A percentile compares a stretch with the other conserved stretches of the same genome.
Evolutionary conservation across 768 basidiomycete species (phyloP).

Genomic region (Boletus patriciae): DNA sequence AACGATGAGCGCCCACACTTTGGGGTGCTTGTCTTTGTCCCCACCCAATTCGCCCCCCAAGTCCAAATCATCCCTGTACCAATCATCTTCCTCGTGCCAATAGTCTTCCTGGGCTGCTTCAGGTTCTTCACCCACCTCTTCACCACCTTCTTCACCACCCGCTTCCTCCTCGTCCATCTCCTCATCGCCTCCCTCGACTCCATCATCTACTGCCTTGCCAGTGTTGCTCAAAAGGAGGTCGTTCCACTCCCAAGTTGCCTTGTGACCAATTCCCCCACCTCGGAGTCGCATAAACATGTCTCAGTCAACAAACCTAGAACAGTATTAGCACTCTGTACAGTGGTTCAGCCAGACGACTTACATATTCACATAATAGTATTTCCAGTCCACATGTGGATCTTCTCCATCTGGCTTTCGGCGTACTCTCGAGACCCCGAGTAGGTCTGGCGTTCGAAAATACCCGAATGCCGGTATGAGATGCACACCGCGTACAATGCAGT

Average conservation of each 20-base stretch:
- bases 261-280: background rate
- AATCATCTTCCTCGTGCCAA: background rate
- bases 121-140: background rate
- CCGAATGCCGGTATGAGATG: slow-evolving; percentile 25
- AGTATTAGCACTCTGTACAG: background rate
- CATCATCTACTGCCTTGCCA: too few species aligned
- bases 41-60: background rate
- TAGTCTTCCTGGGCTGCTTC: background rate
- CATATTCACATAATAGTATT: slow-evolving; percentile 36
- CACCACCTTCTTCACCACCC: background rate
- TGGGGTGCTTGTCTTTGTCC: background rate
- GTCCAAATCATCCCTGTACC: background rate
- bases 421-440: slow-evolving; percentile 3
- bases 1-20: background rate
- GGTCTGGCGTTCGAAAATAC: slow-evolving; percentile 9
- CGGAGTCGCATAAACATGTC: background rate
- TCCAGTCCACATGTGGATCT: slow-evolving; percentile 25
- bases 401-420: background rate
- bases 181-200: background rate
- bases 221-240: too few species aligned
- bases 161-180: background rate
- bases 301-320: background rate
- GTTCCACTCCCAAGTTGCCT: background rate
- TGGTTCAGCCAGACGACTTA: slow-evolving; percentile 22
- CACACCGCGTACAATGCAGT: slow-evolving; percentile 5